phyloP scores from a whole-genome alignment of 164 flowering plant genomes.

The Cinnamomum micranthum region DNA sequence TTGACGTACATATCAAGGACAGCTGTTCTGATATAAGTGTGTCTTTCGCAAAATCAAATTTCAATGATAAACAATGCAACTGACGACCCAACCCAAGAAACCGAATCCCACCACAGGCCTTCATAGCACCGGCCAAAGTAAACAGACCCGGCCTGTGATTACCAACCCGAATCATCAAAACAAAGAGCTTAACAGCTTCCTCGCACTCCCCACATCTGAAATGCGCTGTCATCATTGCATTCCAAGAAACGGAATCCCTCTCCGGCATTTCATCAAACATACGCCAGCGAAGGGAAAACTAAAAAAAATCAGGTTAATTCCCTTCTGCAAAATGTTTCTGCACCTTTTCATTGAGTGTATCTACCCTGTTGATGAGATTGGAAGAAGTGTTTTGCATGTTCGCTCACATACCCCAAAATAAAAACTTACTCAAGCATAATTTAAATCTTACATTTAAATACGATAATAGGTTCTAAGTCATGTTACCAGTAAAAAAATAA shows the following conservation, averaged over 20 bases:
- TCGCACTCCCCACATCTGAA: slow-evolving; percentile 23
- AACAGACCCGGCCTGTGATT: slow-evolving; percentile 19
- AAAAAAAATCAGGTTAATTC: too few species aligned
- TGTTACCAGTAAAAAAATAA: too few species aligned
- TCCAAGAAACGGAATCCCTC: slow-evolving; percentile 53
- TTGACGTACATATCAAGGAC: slow-evolving; percentile 38
- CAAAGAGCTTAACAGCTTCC: slow-evolving; percentile 28
- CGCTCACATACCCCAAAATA: too few species aligned
- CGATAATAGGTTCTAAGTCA: too few species aligned
- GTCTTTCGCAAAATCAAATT: slow-evolving; percentile 24
- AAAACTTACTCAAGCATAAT: too few species aligned
- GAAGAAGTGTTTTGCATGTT: too few species aligned
- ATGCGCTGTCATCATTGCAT: slow-evolving; percentile 42
- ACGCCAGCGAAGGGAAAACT: slow-evolving; percentile 5
- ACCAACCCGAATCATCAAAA: slow-evolving; percentile 24
- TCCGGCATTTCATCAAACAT: slow-evolving; percentile 51
- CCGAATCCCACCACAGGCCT: slow-evolving; percentile 39
- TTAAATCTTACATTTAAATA: too few species aligned
- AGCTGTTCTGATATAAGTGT: slow-evolving; percentile 18
- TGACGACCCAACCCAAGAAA: slow-evolving; percentile 25
- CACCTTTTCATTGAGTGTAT: too few species aligned
- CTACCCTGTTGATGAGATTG: too few species aligned
- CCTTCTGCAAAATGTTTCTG: too few species aligned
- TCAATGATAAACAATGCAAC: slow-evolving; percentile 33
- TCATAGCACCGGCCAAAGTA: slow-evolving; percentile 42